These are phyloP conservation scores for Yamadazyma spencermartinsiae DNA, from an alignment of 1,139 yeast genomes.

Conservation along the genomic window DNA sequence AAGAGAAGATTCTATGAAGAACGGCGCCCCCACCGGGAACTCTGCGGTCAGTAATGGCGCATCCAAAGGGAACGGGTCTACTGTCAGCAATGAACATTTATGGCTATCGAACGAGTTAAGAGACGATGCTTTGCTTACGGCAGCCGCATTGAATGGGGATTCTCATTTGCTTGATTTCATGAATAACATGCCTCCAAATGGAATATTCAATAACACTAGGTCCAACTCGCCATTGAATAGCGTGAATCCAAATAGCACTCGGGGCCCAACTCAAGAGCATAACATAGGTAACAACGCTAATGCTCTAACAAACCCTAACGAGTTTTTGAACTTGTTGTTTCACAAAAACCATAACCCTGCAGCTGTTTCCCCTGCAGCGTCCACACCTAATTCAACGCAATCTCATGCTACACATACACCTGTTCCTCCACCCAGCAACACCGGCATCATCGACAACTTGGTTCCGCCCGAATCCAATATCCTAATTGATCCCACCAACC, in stretches of 20 bases:
- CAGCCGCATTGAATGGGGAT: constrained; percentile 70
- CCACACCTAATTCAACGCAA: constrained; percentile 9
- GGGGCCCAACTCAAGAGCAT: constrained; percentile 1
- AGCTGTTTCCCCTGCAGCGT: constrained; percentile 7
- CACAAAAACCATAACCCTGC: constrained; percentile 37
- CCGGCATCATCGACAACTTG: neutral
- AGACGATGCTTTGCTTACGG: constrained; percentile 71
- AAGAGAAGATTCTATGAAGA: no score
- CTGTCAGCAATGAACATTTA: constrained; percentile 36
- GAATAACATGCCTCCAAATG: constrained; percentile 29
- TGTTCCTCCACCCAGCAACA: constrained; percentile 19
- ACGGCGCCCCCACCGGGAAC: neutral
- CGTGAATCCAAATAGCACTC: constrained; percentile 5
- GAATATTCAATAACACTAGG: constrained; percentile 12
- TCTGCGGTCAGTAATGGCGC: neutral
- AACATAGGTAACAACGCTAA: constrained; percentile 8
- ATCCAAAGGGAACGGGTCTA: constrained; percentile 3
- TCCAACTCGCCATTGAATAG: constrained; percentile 12
- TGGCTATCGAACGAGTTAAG: constrained; percentile 72
- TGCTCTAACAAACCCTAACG: constrained; percentile 17
- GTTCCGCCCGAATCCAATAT: constrained; percentile 19
- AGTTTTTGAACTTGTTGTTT: constrained; percentile 52
- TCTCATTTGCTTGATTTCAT: constrained; percentile 57
- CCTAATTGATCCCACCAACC: constrained; percentile 38
- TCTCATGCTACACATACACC: constrained; percentile 9